A percentile compares a stretch with the other conserved stretches of the same genome.
Conservation (phyloP, 2,329 filamentous ascomycete genomes). For the Sporothrix euskadiensis region DNA sequence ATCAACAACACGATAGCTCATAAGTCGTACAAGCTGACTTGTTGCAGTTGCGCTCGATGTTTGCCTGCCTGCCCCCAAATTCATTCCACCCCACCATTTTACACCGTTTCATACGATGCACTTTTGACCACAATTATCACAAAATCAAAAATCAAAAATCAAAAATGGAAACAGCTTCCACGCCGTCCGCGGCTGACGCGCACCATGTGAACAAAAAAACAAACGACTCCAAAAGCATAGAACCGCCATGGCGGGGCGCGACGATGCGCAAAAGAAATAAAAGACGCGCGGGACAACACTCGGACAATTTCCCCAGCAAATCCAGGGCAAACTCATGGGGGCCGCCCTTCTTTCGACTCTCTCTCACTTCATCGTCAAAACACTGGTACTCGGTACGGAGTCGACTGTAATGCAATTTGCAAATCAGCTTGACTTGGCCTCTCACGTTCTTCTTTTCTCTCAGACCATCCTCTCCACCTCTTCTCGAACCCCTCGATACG, state of each 20-base stretch:
- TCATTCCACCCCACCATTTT: neutral
- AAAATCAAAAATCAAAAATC: neutral
- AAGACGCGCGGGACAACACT: conserved; percentile 14
- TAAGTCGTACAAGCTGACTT: neutral
- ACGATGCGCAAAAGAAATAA: neutral
- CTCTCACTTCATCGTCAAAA: neutral
- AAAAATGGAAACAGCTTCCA: neutral
- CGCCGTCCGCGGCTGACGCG: conserved; percentile 9
- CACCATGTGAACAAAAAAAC: neutral
- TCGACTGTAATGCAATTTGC: conserved; percentile 14
- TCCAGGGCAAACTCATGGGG: neutral
- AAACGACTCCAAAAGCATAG: too few relatives aligned
- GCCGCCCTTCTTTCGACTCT: neutral
- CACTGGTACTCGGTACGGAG: neutral
- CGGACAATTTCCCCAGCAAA: conserved; percentile 6
- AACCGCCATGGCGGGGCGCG: conserved; percentile 15
- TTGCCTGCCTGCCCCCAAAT: neutral
- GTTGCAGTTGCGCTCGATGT: neutral
- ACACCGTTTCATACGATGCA: conserved; percentile 9
- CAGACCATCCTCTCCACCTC: neutral
- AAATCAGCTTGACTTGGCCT: conserved; percentile 11
- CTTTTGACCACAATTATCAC: neutral
- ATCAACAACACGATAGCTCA: neutral
- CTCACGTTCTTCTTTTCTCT: neutral
- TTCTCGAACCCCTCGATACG: neutral